Base-by-base conservation (phyloP, 345 rosid species). In the Salix viminalis region DNA sequence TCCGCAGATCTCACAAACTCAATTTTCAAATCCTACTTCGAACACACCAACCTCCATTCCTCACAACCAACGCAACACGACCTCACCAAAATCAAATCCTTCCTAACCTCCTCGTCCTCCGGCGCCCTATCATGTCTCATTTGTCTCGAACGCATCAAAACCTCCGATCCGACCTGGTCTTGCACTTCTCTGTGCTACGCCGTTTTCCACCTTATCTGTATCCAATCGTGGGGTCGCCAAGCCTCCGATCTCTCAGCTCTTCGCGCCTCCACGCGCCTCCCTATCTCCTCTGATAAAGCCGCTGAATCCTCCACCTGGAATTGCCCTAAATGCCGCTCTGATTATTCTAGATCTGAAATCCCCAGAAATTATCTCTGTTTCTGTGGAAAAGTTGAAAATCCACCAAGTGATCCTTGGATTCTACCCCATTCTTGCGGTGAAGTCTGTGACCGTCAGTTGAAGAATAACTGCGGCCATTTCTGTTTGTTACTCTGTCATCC, bases 381-480 rank as follows among this genome's bases (percentile, higher is more conserved):
- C 84, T 95, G 98, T 54, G 92, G 98, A 2, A 89, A 93, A 75
- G 83, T 90, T 52, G 89, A 87, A 65, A 75, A 91, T 69, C 98
- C 98, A 15, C 86, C 87, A 3, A 69, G 77, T 30, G 94, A 91
- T 65, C 99, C 99, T 4, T 91, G 96, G 99, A 86, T 90, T 72
- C 69, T 93, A 56, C 98, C 99, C 4, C 99, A 95, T 81, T 95
- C 99, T 58, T 93, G 99, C 56, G 93, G 97, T 0, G 99, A 93
- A 76, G 82, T 95, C 24, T 93, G 99, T 66, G 73, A 83, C 30
- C 79, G 97, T 13, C 87, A 89, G 13, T 79, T 95, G 86, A 85
- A 86, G 67, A 70, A 86, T 65, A 84, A 83, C 30, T 95, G 97
- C 37, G 98, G 98, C 4, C 97, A 95, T 74, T 85, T 80, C 70